Percentiles rank a stretch among this genome's conserved stretches.
Conservation (phyloP, 441 rosid genomes). For the Eutrema salsugineum region DNA sequence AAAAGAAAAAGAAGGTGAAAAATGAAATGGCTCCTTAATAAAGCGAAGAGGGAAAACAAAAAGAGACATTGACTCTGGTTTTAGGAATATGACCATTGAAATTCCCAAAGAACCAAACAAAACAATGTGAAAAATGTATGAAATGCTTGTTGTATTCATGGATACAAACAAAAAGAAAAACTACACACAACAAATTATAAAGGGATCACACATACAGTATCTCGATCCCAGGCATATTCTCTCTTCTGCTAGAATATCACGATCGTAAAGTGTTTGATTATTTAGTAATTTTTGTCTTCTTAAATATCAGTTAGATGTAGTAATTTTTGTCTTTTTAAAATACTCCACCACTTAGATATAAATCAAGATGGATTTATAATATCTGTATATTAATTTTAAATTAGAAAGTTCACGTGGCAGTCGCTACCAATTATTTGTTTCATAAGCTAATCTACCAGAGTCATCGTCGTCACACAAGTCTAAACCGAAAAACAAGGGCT, state of each 20-base stretch:
- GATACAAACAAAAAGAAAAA: not conserved
- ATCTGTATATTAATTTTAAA: not conserved
- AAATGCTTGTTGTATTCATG: not conserved
- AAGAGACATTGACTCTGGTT: not conserved
- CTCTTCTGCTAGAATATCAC: constrained; percentile 6
- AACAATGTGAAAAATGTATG: not conserved
- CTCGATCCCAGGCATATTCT: constrained; percentile 21
- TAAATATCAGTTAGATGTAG: too few species aligned
- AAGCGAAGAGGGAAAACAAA: constrained; percentile 25
- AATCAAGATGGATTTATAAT: not conserved
- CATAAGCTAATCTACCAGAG: not conserved
- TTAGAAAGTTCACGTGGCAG: constrained; percentile 32
- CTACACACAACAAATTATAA: not conserved
- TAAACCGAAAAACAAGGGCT: constrained; percentile 20
- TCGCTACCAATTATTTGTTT: constrained; percentile 16
- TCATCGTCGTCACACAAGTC: constrained; percentile 10
- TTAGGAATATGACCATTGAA: constrained; percentile 28
- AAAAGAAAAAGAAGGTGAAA: not conserved
- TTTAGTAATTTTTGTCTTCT: not conserved
- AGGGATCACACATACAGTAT: constrained; percentile 14
- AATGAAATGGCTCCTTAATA: constrained; percentile 12
- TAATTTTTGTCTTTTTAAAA: not conserved
- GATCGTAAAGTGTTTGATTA: not conserved
- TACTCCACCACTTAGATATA: too few species aligned
- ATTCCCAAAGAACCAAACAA: constrained; percentile 25